These are phyloP conservation scores for Neurospora sp. DNA, from an alignment of 495 filamentous ascomycete species.

Conservation along the genomic window DNA sequence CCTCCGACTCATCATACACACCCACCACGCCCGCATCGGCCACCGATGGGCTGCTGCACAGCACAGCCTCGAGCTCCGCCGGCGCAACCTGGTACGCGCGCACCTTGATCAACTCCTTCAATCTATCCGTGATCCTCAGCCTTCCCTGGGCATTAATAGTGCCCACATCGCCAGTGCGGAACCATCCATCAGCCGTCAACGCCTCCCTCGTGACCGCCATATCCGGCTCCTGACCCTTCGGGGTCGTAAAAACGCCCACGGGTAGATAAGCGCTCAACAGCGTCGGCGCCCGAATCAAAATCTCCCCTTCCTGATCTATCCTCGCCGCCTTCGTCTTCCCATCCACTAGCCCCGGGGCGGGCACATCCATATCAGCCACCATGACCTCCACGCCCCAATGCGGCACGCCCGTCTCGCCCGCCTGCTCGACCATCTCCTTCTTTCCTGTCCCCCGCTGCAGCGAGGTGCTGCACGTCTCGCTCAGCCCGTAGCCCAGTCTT, in stretches of 20 bases:
- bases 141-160: slow-evolving; percentile 47
- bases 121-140: slow-evolving; percentile 61
- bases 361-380: slow-evolving; percentile 36
- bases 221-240: not conserved
- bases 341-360: slow-evolving; percentile 3
- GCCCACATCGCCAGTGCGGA: slow-evolving; percentile 62
- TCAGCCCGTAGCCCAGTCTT: slow-evolving; percentile 62
- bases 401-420: slow-evolving; percentile 49
- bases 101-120: slow-evolving; percentile 74
- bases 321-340: slow-evolving; percentile 32
- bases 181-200: slow-evolving; percentile 48
- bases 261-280: slow-evolving; percentile 47
- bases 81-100: slow-evolving; percentile 63
- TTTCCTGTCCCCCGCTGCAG: slow-evolving; percentile 44
- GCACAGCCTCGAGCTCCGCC: slow-evolving; percentile 58
- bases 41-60: slow-evolving; percentile 43
- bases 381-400: slow-evolving; percentile 46
- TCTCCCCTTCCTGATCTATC: slow-evolving; percentile 48
- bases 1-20: slow-evolving; percentile 54
- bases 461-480: slow-evolving; percentile 55
- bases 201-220: slow-evolving; percentile 47
- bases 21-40: slow-evolving; percentile 56
- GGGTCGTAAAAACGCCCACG: slow-evolving; percentile 10
- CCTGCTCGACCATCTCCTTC: slow-evolving; percentile 46
- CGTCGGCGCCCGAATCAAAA: slow-evolving; percentile 46